phyloP scores from a whole-genome alignment of 495 filamentous ascomycete genomes.

The Xylaria sp. region DNA sequence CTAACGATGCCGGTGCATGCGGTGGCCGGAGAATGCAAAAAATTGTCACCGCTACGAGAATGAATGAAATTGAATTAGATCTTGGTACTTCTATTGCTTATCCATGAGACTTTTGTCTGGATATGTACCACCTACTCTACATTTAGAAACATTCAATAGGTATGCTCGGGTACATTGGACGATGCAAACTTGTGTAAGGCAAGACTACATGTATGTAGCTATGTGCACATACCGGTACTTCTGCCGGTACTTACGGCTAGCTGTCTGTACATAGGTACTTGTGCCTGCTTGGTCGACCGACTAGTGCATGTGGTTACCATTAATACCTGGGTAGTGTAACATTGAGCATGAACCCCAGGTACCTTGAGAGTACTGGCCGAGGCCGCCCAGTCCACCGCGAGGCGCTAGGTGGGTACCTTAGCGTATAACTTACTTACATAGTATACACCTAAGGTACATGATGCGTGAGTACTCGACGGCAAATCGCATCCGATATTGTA shows the following conservation, averaged over 20 bases:
- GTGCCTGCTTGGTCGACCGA: no score
- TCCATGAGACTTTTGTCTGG: background rate
- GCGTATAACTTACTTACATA: background rate
- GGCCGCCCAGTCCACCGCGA: background rate
- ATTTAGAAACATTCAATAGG: background rate
- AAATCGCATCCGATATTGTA: slow-evolving; percentile 22
- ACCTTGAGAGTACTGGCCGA: background rate
- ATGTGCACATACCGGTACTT: background rate
- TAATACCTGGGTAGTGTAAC: background rate
- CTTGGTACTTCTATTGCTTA: background rate
- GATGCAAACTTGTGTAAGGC: background rate
- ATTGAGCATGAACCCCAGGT: background rate
- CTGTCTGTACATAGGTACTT: background rate
- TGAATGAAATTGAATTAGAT: background rate
- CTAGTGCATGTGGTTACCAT: no score
- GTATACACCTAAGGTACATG: background rate
- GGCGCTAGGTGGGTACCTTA: background rate
- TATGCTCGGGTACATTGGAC: background rate
- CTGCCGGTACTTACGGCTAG: background rate
- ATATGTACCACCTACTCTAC: background rate
- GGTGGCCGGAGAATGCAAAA: slow-evolving; percentile 12
- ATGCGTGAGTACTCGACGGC: slow-evolving; percentile 4
- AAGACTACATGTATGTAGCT: background rate
- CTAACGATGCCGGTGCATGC: background rate
- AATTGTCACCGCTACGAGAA: background rate